Conservation (phyloP, 2,329 filamentous ascomycete species). For the Juglanconis oblonga region DNA sequence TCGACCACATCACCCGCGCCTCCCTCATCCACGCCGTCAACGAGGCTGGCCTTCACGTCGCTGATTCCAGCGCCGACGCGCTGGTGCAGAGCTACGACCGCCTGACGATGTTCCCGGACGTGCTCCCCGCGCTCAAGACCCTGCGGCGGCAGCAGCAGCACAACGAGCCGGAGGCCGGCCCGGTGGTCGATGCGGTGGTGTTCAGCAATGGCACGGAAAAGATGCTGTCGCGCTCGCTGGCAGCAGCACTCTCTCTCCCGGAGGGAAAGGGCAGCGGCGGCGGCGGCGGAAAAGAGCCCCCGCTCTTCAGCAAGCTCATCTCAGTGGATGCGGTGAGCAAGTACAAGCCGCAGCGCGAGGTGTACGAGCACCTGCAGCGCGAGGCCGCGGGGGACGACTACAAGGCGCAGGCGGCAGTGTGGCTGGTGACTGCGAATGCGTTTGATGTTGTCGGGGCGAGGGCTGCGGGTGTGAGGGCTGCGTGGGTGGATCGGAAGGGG, state of each 20-base stretch:
- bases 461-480: constrained; percentile 58
- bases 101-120: constrained; percentile 47
- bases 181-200: constrained; percentile 46
- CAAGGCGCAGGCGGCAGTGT: constrained; percentile 39
- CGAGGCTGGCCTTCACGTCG: constrained; percentile 39
- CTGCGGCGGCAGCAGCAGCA: constrained; percentile 44
- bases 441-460: constrained; percentile 69
- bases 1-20: constrained; percentile 8
- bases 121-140: constrained; percentile 62
- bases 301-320: constrained; percentile 53
- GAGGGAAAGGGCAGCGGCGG: neutral
- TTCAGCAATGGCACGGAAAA: constrained; percentile 63
- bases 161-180: constrained; percentile 33
- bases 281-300: constrained; percentile 10
- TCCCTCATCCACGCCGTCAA: constrained; percentile 1
- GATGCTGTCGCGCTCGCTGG: constrained; percentile 46
- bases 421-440: constrained; percentile 70
- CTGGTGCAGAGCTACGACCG: constrained; percentile 43
- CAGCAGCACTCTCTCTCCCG: constrained; percentile 40
- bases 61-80: constrained; percentile 4
- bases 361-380: constrained; percentile 58
- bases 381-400: constrained; percentile 42
- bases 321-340: constrained; percentile 57
- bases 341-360: constrained; percentile 64
- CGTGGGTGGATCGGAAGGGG: constrained; percentile 64